Conservation (phyloP, 441 rosid genomes). For the Adansonia rubrostipa region DNA sequence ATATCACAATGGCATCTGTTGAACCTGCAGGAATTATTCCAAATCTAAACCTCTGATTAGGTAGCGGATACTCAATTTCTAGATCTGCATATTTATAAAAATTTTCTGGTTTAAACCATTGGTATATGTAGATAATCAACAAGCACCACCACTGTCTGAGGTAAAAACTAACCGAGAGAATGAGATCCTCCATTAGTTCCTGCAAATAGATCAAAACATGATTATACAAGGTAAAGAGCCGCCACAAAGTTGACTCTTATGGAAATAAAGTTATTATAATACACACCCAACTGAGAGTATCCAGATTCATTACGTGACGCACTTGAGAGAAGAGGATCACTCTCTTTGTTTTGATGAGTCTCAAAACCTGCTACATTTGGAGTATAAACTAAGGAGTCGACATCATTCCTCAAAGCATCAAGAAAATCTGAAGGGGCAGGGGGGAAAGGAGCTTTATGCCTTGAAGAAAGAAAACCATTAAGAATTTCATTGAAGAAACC, state of each 20-base stretch:
- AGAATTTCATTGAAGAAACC: conserved; percentile 95
- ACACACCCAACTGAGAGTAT: conserved; percentile 50
- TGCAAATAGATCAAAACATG: conserved; percentile 30
- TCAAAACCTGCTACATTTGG: conserved; percentile 43
- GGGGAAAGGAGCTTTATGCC: conserved; percentile 84
- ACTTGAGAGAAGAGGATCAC: conserved; percentile 54
- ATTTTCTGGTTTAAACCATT: conserved; percentile 23
- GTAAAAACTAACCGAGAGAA: conserved; percentile 46
- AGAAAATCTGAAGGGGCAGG: conserved; percentile 72
- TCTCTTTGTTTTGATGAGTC: conserved; percentile 50
- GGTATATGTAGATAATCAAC: neutral
- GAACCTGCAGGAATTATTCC: conserved; percentile 96
- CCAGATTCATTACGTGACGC: conserved; percentile 35
- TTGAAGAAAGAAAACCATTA: conserved; percentile 79
- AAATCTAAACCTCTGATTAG: conserved; percentile 59
- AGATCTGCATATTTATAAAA: conserved; percentile 44
- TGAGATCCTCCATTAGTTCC: conserved; percentile 49
- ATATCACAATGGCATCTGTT: conserved; percentile 86
- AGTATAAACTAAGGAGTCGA: conserved; percentile 39
- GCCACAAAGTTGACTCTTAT: conserved; percentile 19
- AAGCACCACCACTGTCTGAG: neutral
- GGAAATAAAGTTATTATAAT: conserved; percentile 29
- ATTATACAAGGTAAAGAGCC: conserved; percentile 24
- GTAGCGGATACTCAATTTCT: conserved; percentile 48
- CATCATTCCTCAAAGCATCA: conserved; percentile 45